These are phyloP conservation scores for Phoma herbarum DNA, from an alignment of 2,329 filamentous ascomycete species.

Conservation along the genomic window DNA sequence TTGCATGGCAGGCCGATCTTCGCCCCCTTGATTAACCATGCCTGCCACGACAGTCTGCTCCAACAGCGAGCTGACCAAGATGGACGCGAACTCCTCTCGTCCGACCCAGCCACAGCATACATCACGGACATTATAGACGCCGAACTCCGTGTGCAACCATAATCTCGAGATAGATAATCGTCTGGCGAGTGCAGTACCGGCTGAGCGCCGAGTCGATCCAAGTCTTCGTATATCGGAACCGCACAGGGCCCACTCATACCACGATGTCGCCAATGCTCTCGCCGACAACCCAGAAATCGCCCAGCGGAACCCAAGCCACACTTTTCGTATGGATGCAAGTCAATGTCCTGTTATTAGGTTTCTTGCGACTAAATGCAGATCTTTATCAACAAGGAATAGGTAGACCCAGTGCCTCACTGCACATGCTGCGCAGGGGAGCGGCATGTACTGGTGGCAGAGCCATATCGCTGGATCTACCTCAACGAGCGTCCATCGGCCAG, in stretches of 20 bases:
- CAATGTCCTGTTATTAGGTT: no score
- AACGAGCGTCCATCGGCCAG: not conserved
- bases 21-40: not conserved
- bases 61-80: not conserved
- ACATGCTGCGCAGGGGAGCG: no score
- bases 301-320: not conserved
- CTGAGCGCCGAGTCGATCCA: not conserved
- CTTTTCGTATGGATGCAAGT: not conserved
- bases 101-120: not conserved
- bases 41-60: not conserved
- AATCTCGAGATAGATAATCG: not conserved
- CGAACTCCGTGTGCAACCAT: conserved; percentile 3
- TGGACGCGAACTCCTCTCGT: not conserved
- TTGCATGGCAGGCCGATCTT: conserved; percentile 2
- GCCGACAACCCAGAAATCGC: not conserved
- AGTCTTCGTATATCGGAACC: not conserved
- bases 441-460: not conserved
- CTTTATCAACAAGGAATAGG: not conserved
- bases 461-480: not conserved
- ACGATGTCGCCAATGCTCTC: conserved; percentile 2
- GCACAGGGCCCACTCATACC: not conserved
- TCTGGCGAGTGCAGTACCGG: not conserved
- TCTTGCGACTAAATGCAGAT: not conserved
- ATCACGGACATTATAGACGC: not conserved
- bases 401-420: no score